Percentiles rank a stretch among this genome's conserved stretches.
Evolutionary conservation across 2,329 filamentous ascomycete species (phyloP).

Genomic region (Monilinia aucupariae): DNA sequence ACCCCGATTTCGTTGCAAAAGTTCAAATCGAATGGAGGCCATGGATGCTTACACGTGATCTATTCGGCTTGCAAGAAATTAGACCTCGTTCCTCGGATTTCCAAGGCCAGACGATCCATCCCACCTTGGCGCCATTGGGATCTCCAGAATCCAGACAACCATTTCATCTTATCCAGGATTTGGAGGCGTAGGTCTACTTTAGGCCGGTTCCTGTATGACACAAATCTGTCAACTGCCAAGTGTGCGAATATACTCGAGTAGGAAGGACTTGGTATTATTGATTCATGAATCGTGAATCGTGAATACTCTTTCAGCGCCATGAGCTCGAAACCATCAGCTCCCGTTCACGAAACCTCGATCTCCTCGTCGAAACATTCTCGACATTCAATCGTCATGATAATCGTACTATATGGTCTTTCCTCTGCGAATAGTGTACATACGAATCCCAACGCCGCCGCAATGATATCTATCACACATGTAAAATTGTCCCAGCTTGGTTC

Average conservation of each 20-base stretch:
- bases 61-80: not conserved
- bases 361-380: conserved; percentile 5
- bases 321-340: not conserved
- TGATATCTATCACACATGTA: conserved; percentile 19
- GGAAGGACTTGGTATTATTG: conserved; percentile 1
- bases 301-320: not conserved
- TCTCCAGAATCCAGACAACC: not conserved
- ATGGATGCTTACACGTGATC: not conserved
- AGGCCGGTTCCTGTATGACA: not conserved
- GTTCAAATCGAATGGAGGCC: not conserved
- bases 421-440: conserved; percentile 5
- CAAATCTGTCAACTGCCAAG: not conserved
- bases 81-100: not conserved
- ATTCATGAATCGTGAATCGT: not conserved
- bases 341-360: not conserved
- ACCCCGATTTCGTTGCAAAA: conserved; percentile 1
- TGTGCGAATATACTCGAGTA: not conserved
- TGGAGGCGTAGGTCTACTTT: not conserved
- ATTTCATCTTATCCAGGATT: not conserved
- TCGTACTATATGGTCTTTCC: not conserved
- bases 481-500: not conserved
- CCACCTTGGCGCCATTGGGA: not conserved
- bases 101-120: not conserved
- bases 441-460: conserved; percentile 31
- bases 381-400: not conserved